Conservation (phyloP, 202 grass and related monocot genomes). For the Carex sylvatica region DNA sequence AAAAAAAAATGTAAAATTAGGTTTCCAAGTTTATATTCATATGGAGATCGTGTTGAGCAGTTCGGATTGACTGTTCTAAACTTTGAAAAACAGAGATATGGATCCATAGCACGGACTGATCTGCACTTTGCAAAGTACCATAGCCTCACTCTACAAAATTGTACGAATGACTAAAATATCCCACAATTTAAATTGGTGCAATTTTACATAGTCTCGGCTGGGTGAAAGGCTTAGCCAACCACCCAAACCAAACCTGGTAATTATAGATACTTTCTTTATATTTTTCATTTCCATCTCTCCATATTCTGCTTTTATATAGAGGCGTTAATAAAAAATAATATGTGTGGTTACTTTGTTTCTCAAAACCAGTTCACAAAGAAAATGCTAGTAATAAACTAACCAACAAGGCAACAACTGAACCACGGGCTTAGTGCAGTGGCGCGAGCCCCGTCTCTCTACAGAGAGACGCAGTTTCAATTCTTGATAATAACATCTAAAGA, state of each 20-base stretch:
- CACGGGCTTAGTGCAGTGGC: no score
- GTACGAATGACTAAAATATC: not conserved
- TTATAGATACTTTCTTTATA: no score
- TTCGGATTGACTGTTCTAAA: no score
- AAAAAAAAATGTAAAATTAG: no score
- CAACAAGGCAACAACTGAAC: conserved; percentile 82
- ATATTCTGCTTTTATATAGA: not conserved
- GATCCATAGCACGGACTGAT: no score
- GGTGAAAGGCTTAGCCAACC: not conserved
- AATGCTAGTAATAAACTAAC: conserved; percentile 50
- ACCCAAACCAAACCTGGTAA: not conserved
- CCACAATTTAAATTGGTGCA: not conserved
- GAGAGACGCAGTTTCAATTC: no score
- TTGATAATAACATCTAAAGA: no score
- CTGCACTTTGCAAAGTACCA: no score
- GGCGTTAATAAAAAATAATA: not conserved
- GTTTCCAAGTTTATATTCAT: no score
- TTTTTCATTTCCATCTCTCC: not conserved
- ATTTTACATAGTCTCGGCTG: not conserved
- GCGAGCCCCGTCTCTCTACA: no score
- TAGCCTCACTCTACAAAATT: not conserved
- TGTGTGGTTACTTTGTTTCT: not conserved
- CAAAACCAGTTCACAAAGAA: not conserved
- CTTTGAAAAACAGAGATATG: no score
- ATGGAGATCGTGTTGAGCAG: no score